phyloP scores from a whole-genome alignment of 2,329 filamentous ascomycete genomes.

The Penicillium sp. region DNA sequence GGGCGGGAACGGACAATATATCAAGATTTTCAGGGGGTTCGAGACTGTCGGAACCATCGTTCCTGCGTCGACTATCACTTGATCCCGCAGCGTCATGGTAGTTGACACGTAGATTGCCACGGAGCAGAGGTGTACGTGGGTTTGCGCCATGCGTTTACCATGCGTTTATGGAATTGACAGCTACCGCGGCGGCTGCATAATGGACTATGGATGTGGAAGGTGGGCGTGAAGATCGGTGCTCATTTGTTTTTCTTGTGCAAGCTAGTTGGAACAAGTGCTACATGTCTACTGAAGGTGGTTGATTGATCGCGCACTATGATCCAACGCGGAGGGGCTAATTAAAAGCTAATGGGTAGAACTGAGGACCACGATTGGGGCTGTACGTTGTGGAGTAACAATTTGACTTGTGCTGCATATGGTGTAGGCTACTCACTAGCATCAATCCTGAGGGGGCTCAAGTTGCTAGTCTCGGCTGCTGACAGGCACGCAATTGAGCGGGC shows the following conservation, averaged over 20 bases:
- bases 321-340: neutral
- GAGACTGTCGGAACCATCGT: neutral
- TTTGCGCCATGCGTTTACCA: slow-evolving; percentile 5
- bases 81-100: slow-evolving; percentile 8
- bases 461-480: slow-evolving; percentile 13
- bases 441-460: neutral
- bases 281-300: neutral
- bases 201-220: neutral
- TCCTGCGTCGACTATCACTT: slow-evolving; percentile 3
- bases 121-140: slow-evolving; percentile 6
- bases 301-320: slow-evolving; percentile 1
- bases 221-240: neutral
- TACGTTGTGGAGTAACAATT: slow-evolving; percentile 2
- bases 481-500: slow-evolving; percentile 18
- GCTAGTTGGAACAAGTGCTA: neutral
- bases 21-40: neutral
- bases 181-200: slow-evolving; percentile 1
- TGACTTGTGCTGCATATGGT: neutral
- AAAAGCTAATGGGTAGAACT: neutral
- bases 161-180: slow-evolving; percentile 13
- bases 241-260: neutral
- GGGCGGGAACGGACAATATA: neutral
- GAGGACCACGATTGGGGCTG: slow-evolving; percentile 5
- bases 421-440: slow-evolving; percentile 5
- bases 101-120: slow-evolving; percentile 8